These are phyloP conservation scores for Hippophae gyantsensis DNA, from an alignment of 306 rosid species.

Conservation along the genomic window DNA sequence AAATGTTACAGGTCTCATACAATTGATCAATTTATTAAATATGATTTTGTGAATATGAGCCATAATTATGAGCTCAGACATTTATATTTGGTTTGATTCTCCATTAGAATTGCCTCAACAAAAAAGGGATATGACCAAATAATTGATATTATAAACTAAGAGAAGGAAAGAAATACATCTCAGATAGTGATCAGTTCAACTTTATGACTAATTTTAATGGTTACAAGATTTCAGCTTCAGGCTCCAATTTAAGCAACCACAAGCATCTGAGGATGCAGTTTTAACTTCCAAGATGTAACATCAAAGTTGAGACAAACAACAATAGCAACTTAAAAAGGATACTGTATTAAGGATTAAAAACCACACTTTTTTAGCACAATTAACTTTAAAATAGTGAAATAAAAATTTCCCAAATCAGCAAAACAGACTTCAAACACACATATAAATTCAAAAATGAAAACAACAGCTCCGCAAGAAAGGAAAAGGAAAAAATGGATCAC, in stretches of 20 bases:
- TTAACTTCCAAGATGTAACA: constrained; percentile 4
- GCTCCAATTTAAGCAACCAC: constrained; percentile 11
- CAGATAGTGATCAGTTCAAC: not conserved
- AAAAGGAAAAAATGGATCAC: constrained; percentile 13
- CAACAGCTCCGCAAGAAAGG: not conserved
- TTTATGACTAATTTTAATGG: constrained; percentile 8
- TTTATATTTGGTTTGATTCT: no score
- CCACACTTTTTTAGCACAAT: constrained; percentile 6
- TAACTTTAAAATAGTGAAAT: not conserved
- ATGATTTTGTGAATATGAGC: no score
- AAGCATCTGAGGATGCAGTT: constrained; percentile 24
- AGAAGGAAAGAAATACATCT: no score
- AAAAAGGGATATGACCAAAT: no score
- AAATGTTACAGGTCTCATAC: constrained; percentile 5
- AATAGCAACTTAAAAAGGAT: constrained; percentile 11
- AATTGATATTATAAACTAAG: no score
- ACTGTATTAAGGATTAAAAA: constrained; percentile 10
- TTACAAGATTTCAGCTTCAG: constrained; percentile 14
- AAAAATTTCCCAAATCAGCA: not conserved
- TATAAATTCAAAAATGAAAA: not conserved
- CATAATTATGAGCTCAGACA: no score
- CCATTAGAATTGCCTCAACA: no score
- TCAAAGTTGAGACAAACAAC: constrained; percentile 6
- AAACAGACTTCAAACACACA: constrained; percentile 8
- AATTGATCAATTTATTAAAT: constrained; percentile 7